A percentile compares a stretch with the other conserved stretches of the same genome.
These are phyloP conservation scores for Vitellaria paradoxa DNA, from an alignment of 179 eudicot genomes.

Conservation along the genomic window DNA sequence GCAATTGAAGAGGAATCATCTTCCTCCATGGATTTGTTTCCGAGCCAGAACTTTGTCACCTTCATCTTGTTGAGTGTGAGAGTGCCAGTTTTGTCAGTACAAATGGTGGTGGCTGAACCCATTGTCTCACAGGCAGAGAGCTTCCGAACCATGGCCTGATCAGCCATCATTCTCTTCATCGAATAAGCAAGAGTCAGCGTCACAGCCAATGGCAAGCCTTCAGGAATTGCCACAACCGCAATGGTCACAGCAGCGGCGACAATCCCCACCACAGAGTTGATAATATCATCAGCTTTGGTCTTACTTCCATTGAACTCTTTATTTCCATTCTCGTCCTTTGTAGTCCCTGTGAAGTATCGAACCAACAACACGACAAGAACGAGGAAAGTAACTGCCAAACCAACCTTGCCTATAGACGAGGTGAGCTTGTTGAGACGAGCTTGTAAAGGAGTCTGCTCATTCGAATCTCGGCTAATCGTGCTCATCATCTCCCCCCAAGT, in stretches of 20 bases:
- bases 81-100: too few species aligned
- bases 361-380: constrained; percentile 40
- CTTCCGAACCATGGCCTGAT: constrained; percentile 53
- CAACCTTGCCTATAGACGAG: constrained; percentile 41
- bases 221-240: constrained; percentile 23
- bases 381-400: constrained; percentile 38
- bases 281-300: constrained; percentile 27
- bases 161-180: constrained; percentile 40
- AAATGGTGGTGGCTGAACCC: constrained; percentile 27
- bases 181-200: too few species aligned
- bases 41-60: too few species aligned
- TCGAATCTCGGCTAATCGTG: constrained; percentile 23
- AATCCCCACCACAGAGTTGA: constrained; percentile 36
- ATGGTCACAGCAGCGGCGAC: constrained; percentile 53
- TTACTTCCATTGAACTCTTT: constrained; percentile 2
- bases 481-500: constrained; percentile 51
- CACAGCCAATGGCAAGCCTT: constrained; percentile 41
- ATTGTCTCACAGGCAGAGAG: constrained; percentile 43
- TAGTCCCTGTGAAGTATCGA: constrained; percentile 9
- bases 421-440: constrained; percentile 38
- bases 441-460: constrained; percentile 47
- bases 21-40: constrained; percentile 17
- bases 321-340: constrained; percentile 28
- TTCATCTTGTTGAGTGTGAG: too few species aligned
- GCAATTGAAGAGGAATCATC: background rate